Conservation (phyloP, 208 protist species). For the Wallacemonas sp. region DNA sequence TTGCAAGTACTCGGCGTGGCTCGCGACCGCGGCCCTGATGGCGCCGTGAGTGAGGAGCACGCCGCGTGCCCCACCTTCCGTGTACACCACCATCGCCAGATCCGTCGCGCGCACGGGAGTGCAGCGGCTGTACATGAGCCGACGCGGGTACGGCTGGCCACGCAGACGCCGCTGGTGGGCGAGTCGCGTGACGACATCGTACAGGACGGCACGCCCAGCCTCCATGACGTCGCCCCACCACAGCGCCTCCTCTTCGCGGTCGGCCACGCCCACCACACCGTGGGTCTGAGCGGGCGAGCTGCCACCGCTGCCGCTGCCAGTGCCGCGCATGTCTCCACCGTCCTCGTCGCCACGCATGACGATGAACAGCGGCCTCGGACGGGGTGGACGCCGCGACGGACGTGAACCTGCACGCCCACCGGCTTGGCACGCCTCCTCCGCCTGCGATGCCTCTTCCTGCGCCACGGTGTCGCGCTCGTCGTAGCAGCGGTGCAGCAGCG, state of each 20-base stretch:
- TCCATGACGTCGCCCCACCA: slow-evolving; percentile 59
- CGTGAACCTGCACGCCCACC: background rate
- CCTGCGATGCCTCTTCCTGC: too few species aligned
- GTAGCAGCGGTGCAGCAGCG: slow-evolving; percentile 20
- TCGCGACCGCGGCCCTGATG: slow-evolving; percentile 40
- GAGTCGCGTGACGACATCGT: background rate
- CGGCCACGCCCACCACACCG: too few species aligned
- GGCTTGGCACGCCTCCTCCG: background rate
- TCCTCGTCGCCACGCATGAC: background rate
- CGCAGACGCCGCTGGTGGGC: background rate
- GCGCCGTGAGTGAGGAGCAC: slow-evolving; percentile 82
- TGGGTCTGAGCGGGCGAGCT: too few species aligned
- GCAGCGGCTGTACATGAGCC: slow-evolving; percentile 12
- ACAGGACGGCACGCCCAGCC: background rate
- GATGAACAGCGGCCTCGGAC: slow-evolving; percentile 2
- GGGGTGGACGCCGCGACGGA: background rate
- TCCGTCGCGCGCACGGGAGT: slow-evolving; percentile 37
- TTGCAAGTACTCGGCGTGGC: slow-evolving; percentile 33
- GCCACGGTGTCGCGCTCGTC: slow-evolving; percentile 11
- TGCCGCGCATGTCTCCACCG: background rate
- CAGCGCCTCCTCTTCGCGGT: slow-evolving; percentile 42
- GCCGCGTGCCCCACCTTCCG: slow-evolving; percentile 75
- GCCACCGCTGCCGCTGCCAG: background rate
- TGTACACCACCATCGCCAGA: slow-evolving; percentile 81
- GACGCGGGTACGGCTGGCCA: background rate